Evolutionary conservation across 1,139 yeast species (phyloP).

Genomic region (Pichia sp.): DNA sequence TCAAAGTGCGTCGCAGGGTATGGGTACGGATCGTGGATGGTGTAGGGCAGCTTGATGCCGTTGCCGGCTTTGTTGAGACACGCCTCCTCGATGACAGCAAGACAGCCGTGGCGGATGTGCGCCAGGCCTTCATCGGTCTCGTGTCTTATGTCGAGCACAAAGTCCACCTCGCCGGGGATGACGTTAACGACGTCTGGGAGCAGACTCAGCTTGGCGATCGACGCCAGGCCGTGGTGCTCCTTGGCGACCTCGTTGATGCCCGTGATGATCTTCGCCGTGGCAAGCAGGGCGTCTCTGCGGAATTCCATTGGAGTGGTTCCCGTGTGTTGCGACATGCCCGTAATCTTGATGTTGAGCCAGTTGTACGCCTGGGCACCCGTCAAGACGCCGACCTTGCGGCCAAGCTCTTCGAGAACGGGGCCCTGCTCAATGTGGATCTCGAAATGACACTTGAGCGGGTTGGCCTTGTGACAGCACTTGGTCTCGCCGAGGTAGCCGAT

Average conservation of each 20-base stretch:
- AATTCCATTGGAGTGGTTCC: constrained; percentile 70
- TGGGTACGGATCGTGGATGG: constrained; percentile 50
- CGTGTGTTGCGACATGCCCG: constrained; percentile 65
- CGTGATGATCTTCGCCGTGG: constrained; percentile 53
- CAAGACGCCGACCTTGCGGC: constrained; percentile 60
- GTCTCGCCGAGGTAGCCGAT: constrained; percentile 59
- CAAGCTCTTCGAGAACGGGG: constrained; percentile 56
- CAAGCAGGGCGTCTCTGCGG: constrained; percentile 59
- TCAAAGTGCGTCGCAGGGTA: constrained; percentile 57
- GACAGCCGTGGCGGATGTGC: constrained; percentile 38
- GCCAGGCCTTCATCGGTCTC: constrained; percentile 43
- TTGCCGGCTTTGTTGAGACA: constrained; percentile 31
- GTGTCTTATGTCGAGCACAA: constrained; percentile 58
- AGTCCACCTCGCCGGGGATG: constrained; percentile 57
- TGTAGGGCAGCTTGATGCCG: constrained; percentile 40
- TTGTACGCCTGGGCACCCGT: constrained; percentile 63
- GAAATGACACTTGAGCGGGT: constrained; percentile 65
- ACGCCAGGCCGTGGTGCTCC: constrained; percentile 49
- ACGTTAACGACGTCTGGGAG: constrained; percentile 64
- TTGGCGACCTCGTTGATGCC: constrained; percentile 55
- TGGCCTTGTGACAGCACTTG: constrained; percentile 44
- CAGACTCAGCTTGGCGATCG: constrained; percentile 55
- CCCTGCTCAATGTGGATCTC: constrained; percentile 79
- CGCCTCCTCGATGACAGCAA: constrained; percentile 39
- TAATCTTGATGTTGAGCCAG: constrained; percentile 54